A percentile compares a stretch with the other conserved stretches of the same genome.
These are phyloP conservation scores for Rhamnella rubrinervis DNA, from an alignment of 331 rosid species.

Conservation along the genomic window DNA sequence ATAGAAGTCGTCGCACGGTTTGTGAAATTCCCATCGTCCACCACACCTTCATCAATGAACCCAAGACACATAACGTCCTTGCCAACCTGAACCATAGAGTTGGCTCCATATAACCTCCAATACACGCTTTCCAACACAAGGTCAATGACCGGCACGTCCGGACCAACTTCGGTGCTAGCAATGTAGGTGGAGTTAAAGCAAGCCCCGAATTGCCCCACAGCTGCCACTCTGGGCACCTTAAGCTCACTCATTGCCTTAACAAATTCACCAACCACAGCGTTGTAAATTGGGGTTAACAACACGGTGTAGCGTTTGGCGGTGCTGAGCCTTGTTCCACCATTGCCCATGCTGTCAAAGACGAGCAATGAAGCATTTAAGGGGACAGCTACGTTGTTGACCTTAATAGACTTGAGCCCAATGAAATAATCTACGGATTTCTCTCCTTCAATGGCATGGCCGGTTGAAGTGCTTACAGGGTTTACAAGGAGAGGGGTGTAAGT, in stretches of 20 bases:
- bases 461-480: constrained; percentile 34
- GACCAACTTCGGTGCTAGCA: constrained; percentile 11
- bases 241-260: constrained; percentile 6
- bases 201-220: constrained; percentile 29
- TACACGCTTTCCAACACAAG: constrained; percentile 29
- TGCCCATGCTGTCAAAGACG: constrained; percentile 26
- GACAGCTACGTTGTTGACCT: constrained; percentile 21
- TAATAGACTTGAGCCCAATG: constrained; percentile 52
- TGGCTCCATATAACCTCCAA: constrained; percentile 40
- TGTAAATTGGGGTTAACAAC: constrained; percentile 47
- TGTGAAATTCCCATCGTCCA: neutral
- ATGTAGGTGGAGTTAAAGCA: constrained; percentile 28
- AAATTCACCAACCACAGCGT: constrained; percentile 34
- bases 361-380: constrained; percentile 37
- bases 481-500: constrained; percentile 46
- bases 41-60: constrained; percentile 54
- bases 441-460: constrained; percentile 8
- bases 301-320: constrained; percentile 53
- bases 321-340: constrained; percentile 60
- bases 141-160: constrained; percentile 31
- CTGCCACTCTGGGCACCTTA: neutral
- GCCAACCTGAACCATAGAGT: constrained; percentile 48
- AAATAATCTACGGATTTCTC: constrained; percentile 49
- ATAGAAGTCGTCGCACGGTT: constrained; percentile 34
- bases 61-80: constrained; percentile 52